Percentiles rank a stretch among this genome's conserved stretches.
phyloP scores from a whole-genome alignment of 768 basidiomycete genomes.

The Sarcodon aspratus region DNA sequence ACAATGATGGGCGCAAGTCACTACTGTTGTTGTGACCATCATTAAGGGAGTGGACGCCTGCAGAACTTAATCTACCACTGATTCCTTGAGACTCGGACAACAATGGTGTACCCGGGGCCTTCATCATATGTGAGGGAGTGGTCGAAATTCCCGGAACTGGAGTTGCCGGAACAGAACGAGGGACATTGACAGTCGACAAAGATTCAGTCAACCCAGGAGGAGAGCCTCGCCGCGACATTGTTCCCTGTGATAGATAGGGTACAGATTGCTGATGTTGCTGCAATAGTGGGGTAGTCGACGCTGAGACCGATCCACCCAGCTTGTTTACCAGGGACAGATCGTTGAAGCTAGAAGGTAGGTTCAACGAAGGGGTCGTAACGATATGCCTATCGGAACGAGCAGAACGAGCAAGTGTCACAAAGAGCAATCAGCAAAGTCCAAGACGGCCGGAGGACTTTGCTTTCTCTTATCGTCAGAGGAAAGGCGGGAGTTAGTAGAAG shows the following conservation, averaged over 20 bases:
- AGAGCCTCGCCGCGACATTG: constrained; percentile 63
- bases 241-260: constrained; percentile 22
- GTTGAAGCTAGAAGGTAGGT: constrained; percentile 43
- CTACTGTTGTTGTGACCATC: constrained; percentile 34
- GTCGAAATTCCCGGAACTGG: constrained; percentile 50
- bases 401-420: constrained; percentile 9
- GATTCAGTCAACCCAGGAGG: constrained; percentile 56
- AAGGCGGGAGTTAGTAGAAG: constrained; percentile 54
- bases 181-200: constrained; percentile 41
- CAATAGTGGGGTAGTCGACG: constrained; percentile 51
- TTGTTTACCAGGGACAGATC: constrained; percentile 32
- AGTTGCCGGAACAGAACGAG: constrained; percentile 78
- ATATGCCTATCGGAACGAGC: constrained; percentile 54
- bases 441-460: constrained; percentile 84
- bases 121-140: constrained; percentile 37
- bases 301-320: constrained; percentile 36
- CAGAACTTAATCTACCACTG: constrained; percentile 48
- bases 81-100: constrained; percentile 48
- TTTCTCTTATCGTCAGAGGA: constrained; percentile 49
- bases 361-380: constrained; percentile 66
- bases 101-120: constrained; percentile 58
- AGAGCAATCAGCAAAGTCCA: constrained; percentile 69
- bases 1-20: constrained; percentile 41
- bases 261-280: constrained; percentile 48
- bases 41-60: constrained; percentile 34